phyloP scores from a whole-genome alignment of 441 rosid genomes.

The Biscutella laevigata region DNA sequence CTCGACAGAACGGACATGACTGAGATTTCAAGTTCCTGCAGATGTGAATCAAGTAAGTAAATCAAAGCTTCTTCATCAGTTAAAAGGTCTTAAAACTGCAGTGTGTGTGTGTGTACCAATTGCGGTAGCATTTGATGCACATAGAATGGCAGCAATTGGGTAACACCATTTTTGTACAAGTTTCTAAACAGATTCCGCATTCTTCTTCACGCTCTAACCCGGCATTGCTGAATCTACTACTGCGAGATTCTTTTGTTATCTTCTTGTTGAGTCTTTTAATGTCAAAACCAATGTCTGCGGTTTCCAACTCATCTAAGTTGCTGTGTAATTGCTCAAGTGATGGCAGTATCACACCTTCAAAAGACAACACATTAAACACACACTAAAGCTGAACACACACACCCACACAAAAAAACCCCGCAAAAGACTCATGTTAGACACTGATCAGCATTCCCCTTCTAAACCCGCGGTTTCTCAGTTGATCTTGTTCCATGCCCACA shows the following conservation, averaged over 20 bases:
- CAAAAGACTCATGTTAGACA: background rate
- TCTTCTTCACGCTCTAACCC: constrained; percentile 83
- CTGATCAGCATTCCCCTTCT: background rate
- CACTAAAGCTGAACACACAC: background rate
- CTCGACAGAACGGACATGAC: constrained; percentile 96
- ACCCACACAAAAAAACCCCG: background rate
- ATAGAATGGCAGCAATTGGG: constrained; percentile 96
- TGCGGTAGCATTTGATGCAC: constrained; percentile 97
- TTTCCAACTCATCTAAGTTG: constrained; percentile 45
- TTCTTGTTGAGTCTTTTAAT: constrained; percentile 36
- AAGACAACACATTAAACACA: background rate
- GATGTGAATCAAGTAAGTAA: constrained; percentile 10
- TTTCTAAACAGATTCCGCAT: constrained; percentile 94
- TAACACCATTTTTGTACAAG: constrained; percentile 84
- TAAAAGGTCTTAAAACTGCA: background rate
- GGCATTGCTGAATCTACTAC: constrained; percentile 31
- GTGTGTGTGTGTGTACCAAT: constrained; percentile 44
- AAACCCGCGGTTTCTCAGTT: background rate
- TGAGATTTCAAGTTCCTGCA: constrained; percentile 82
- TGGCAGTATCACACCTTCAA: constrained; percentile 78
- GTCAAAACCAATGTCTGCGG: constrained; percentile 27
- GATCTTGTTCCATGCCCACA: background rate
- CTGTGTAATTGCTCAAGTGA: constrained; percentile 73
- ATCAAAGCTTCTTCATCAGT: background rate
- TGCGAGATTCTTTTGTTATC: constrained; percentile 41